A percentile compares a stretch with the other conserved stretches of the same genome.
phyloP scores from a whole-genome alignment of 108 stramenopile species.

The Nitzschia sp. region DNA sequence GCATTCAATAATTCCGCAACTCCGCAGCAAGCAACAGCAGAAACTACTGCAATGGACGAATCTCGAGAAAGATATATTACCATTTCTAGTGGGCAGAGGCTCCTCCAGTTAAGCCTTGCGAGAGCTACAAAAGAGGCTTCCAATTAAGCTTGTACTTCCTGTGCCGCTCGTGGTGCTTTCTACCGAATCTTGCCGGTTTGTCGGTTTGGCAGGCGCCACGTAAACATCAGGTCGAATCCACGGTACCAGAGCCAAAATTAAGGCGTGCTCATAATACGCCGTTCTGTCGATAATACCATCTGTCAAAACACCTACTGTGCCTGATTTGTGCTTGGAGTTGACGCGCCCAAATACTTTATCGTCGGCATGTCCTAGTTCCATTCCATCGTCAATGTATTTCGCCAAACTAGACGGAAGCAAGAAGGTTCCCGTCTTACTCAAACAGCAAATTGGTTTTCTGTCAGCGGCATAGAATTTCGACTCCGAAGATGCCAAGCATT shows the following conservation, averaged over 20 bases:
- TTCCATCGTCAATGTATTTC: constrained; percentile 58
- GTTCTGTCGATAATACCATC: constrained; percentile 78
- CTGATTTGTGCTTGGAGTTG: constrained; percentile 77
- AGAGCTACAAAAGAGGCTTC: constrained; percentile 5
- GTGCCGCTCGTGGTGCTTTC: background rate
- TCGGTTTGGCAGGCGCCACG: background rate
- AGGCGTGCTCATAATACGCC: constrained; percentile 85
- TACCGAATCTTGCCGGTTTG: background rate
- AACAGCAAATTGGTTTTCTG: constrained; percentile 29
- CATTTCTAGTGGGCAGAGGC: no score
- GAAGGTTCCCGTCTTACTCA: constrained; percentile 84
- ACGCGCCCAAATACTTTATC: constrained; percentile 71
- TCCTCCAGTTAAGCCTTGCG: background rate
- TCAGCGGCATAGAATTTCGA: constrained; percentile 10
- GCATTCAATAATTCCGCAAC: no score
- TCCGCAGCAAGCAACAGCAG: no score
- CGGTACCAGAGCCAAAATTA: constrained; percentile 78
- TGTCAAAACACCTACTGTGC: constrained; percentile 88
- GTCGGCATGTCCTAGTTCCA: constrained; percentile 94
- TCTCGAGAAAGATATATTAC: no score
- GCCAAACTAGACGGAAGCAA: constrained; percentile 68
- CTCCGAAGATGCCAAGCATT: constrained; percentile 28
- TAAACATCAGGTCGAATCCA: constrained; percentile 77
- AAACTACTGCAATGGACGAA: no score
- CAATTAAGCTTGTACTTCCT: background rate